Percentiles rank a stretch among this genome's conserved stretches.
Conservation (phyloP, 176 grass and related monocot genomes). For the Avena eriantha region DNA sequence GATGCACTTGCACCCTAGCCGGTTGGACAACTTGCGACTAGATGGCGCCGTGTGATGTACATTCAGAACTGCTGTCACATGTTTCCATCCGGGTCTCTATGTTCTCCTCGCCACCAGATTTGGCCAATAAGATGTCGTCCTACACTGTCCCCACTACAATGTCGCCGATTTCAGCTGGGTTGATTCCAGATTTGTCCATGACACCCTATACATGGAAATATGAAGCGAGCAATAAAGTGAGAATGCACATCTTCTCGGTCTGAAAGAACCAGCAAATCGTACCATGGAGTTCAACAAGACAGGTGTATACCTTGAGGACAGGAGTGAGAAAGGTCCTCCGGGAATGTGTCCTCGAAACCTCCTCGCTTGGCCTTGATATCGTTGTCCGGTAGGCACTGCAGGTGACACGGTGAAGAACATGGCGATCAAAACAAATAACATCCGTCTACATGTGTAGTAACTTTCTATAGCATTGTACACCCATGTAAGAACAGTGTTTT, state of each 20-base stretch:
- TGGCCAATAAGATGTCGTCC: too few relatives aligned
- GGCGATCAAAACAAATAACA: too few relatives aligned
- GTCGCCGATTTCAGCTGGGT: slow-evolving; percentile 78
- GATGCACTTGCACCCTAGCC: too few relatives aligned
- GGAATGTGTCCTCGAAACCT: slow-evolving; percentile 92
- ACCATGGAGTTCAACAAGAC: background rate
- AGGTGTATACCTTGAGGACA: slow-evolving; percentile 78
- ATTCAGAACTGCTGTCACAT: too few relatives aligned
- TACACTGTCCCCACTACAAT: slow-evolving; percentile 84
- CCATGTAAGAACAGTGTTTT: background rate
- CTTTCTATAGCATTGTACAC: too few relatives aligned
- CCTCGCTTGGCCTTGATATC: slow-evolving; percentile 36
- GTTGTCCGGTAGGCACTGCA: too few relatives aligned
- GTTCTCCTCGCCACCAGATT: too few relatives aligned
- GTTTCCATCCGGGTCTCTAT: too few relatives aligned
- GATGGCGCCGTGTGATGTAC: too few relatives aligned
- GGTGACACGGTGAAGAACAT: too few relatives aligned
- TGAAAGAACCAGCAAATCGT: background rate
- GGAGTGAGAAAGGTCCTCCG: slow-evolving; percentile 80
- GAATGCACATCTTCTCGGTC: background rate
- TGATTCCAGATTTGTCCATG: slow-evolving; percentile 80
- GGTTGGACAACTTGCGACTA: too few relatives aligned
- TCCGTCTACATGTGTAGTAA: too few relatives aligned
- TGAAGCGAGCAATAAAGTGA: background rate
- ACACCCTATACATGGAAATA: slow-evolving; percentile 54